Base-by-base conservation (phyloP, 1,139 yeast genomes). In the Pichia sp. region DNA sequence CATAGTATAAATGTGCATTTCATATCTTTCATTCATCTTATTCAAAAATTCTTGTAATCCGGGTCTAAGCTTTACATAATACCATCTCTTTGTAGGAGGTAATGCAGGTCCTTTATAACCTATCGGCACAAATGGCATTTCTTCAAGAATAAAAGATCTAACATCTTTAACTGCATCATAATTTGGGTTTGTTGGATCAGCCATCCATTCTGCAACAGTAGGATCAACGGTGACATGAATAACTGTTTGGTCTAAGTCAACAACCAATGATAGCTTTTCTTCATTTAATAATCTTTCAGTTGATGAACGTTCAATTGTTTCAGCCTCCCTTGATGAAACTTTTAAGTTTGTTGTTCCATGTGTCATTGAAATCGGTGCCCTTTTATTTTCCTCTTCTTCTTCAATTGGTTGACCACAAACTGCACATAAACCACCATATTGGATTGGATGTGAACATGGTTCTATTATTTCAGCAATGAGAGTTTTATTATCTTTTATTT, bases 141-240 rank as follows among this genome's bases (percentile, higher is more conserved):
- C 97, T 55, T 84, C 89, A 20, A 92, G 70, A 16, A 82, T 74
- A 61, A 92, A 94, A 0, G 82, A 70, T 56, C 73, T 71, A 3
- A 94, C 97, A 59, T 89, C 95, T 61, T 83, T 83, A 27, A 92
- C 80, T 2, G 94, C 83, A 4, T 80, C 82, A 61, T 85, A 85
- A 60, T 92, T 89, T 16, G 97, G 96, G 59, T 88, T 87, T 5
- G 73, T 64, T 3, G 90, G 84, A 59, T 92, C 97, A 52, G 74
- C 74, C 73, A 87, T 90, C 98, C 98, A 92, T 62, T 88, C 96
- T 1, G 95, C 95, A 36, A 92, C 95, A 0, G 97, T 89, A 1
- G 97, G 97, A 63, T 92, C 98, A 24, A 90, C 97, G 4, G 97
- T 92, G 37, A 97, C 96, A 63, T 92, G 99, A 37, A 92, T 92